Evolutionary conservation across 108 stramenopile genomes (phyloP).

Genomic region (Nitzschia palea): DNA sequence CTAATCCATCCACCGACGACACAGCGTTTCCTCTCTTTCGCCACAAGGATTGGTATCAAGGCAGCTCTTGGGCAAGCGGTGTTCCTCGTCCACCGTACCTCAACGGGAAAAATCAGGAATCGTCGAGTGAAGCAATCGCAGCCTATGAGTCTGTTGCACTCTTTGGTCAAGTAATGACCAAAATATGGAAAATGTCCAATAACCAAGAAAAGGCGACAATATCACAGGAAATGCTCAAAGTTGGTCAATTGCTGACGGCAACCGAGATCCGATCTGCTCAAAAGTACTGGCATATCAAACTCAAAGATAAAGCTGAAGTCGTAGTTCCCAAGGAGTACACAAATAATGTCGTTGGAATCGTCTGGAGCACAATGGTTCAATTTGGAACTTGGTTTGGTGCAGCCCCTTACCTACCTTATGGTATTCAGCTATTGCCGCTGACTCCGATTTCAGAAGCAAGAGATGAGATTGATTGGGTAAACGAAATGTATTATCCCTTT

Average conservation of each 20-base stretch:
- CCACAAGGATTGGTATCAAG: conserved; percentile 88
- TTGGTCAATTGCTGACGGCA: conserved; percentile 70
- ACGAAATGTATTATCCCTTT: conserved; percentile 77
- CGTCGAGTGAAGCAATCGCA: conserved; percentile 91
- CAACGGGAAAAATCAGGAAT: conserved; percentile 95
- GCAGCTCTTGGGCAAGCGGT: conserved; percentile 91
- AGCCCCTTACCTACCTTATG: conserved; percentile 63
- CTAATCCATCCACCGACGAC: conserved; percentile 83
- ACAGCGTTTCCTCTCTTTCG: conserved; percentile 82
- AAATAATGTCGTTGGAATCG: conserved; percentile 68
- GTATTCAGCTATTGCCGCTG: conserved; percentile 87
- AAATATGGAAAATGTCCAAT: conserved; percentile 24
- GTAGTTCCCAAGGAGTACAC: conserved; percentile 62
- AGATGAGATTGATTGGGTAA: conserved; percentile 78
- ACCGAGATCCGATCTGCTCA: conserved; percentile 85
- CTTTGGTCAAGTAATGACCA: conserved; percentile 77
- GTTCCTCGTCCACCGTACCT: conserved; percentile 73
- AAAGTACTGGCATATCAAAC: conserved; percentile 87
- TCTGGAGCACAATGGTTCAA: conserved; percentile 73
- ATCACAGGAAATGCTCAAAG: conserved; percentile 53
- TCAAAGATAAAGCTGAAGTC: conserved; percentile 31
- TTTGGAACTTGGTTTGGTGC: conserved; percentile 80
- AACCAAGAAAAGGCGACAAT: conserved; percentile 41
- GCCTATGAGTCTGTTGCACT: conserved; percentile 91
- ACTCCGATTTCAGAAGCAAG: conserved; percentile 85